Evolutionary conservation across 1,284 basidiomycete species (phyloP).

Genomic region (Laetiporus sulphureus): DNA sequence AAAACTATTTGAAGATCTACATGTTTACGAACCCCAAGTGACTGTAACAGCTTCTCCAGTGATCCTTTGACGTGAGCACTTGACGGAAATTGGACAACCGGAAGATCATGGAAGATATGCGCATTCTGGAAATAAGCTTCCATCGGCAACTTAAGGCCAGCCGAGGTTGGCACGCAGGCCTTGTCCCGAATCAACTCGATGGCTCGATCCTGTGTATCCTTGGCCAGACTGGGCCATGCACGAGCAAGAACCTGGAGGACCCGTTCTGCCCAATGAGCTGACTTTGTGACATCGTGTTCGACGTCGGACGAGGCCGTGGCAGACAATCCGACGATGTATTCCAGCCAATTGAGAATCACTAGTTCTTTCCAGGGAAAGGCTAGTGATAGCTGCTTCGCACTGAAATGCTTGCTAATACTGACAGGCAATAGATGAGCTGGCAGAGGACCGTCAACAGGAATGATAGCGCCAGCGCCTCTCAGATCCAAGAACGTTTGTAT

Average conservation of each 20-base stretch:
- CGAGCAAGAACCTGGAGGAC: conserved; percentile 70
- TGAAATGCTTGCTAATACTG: conserved; percentile 59
- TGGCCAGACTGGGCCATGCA: conserved; percentile 70
- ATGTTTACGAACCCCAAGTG: conserved; percentile 84
- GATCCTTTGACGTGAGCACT: conserved; percentile 61
- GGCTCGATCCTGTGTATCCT: conserved; percentile 52
- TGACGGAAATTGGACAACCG: conserved; percentile 75
- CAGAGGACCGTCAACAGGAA: conserved; percentile 81
- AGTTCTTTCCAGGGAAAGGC: conserved; percentile 84
- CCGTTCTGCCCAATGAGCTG: conserved; percentile 77
- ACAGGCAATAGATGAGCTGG: conserved; percentile 76
- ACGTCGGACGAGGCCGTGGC: conserved; percentile 35
- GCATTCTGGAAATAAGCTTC: conserved; percentile 89
- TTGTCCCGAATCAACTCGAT: conserved; percentile 52
- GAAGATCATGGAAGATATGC: conserved; percentile 84
- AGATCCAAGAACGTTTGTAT: conserved; percentile 77
- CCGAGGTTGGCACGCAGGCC: conserved; percentile 80
- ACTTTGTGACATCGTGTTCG: conserved; percentile 64
- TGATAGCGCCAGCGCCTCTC: conserved; percentile 40
- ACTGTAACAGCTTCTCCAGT: conserved; percentile 73
- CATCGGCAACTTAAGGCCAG: conserved; percentile 68
- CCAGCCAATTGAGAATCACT: conserved; percentile 71
- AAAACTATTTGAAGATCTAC: conserved; percentile 91
- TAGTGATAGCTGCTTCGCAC: conserved; percentile 45
- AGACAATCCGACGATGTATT: conserved; percentile 52